A percentile compares a stretch with the other conserved stretches of the same genome.
These are phyloP conservation scores for Colletotrichum chrysophilum DNA, from an alignment of 2,329 filamentous ascomycete genomes.

Conservation along the genomic window DNA sequence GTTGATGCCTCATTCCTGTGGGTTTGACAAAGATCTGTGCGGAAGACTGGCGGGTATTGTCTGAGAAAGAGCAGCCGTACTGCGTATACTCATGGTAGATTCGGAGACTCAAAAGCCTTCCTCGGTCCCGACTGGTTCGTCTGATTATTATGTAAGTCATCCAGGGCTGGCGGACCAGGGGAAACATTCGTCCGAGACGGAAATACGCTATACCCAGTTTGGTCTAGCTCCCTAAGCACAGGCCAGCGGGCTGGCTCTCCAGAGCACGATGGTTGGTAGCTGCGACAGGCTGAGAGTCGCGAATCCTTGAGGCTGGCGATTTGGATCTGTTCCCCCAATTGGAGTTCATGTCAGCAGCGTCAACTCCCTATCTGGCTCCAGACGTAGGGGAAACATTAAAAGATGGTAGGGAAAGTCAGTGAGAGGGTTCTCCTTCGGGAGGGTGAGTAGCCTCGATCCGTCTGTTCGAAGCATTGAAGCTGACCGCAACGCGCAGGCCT, in stretches of 20 bases:
- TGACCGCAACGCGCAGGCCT: slow-evolving; percentile 65
- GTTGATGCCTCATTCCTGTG: not conserved
- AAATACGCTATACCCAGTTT: not conserved
- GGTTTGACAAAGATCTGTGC: not conserved
- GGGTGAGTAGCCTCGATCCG: slow-evolving; percentile 47
- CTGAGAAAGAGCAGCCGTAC: not conserved
- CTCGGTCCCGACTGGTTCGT: not conserved
- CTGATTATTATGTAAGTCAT: not conserved
- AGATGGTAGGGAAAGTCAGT: slow-evolving; percentile 67
- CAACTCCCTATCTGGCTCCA: not conserved
- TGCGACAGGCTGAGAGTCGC: slow-evolving; percentile 12
- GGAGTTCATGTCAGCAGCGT: not conserved
- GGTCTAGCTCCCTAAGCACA: not conserved
- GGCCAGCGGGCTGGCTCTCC: not conserved
- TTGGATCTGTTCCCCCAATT: not conserved
- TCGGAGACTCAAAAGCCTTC: not conserved
- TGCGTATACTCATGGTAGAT: not conserved
- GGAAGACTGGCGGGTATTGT: not conserved
- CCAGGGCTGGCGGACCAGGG: not conserved
- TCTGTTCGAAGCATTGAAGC: not conserved
- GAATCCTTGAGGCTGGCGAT: slow-evolving; percentile 11
- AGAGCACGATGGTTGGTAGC: not conserved
- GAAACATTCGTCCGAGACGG: not conserved
- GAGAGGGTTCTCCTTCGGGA: slow-evolving; percentile 68
- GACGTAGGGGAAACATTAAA: slow-evolving; percentile 30